Evolutionary conservation across 768 basidiomycete species (phyloP).

Genomic region (Tricholoma matsutake): DNA sequence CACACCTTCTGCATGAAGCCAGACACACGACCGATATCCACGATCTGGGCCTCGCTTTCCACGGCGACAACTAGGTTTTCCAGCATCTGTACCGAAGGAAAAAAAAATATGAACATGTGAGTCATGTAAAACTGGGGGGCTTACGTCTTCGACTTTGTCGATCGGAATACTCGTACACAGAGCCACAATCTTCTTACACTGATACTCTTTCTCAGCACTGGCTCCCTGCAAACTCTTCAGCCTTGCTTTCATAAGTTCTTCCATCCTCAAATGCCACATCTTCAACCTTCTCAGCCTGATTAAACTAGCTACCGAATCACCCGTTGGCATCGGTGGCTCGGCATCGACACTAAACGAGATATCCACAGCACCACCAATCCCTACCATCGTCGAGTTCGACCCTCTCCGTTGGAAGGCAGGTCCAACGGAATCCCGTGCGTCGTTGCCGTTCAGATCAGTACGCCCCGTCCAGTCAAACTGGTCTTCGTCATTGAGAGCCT

Average conservation of each 20-base stretch:
- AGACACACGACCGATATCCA: slow-evolving; percentile 82
- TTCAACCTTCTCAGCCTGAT: slow-evolving; percentile 73
- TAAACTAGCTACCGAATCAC: slow-evolving; percentile 57
- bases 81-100: slow-evolving; percentile 54
- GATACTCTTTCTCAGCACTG: slow-evolving; percentile 85
- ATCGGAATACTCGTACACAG: slow-evolving; percentile 83
- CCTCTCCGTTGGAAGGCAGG: slow-evolving; percentile 75
- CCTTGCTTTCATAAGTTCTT: slow-evolving; percentile 68
- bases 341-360: slow-evolving; percentile 61
- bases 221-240: slow-evolving; percentile 71
- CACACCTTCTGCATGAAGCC: slow-evolving; percentile 88
- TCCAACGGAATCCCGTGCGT: slow-evolving; percentile 41
- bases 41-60: slow-evolving; percentile 80
- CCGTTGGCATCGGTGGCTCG: slow-evolving; percentile 67
- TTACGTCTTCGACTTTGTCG: slow-evolving; percentile 87
- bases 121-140: slow-evolving; percentile 24
- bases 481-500: slow-evolving; percentile 75
- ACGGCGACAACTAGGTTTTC: slow-evolving; percentile 83
- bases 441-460: slow-evolving; percentile 39
- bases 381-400: slow-evolving; percentile 60
- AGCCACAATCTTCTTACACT: slow-evolving; percentile 89
- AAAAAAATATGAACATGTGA: slow-evolving; percentile 1
- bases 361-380: slow-evolving; percentile 62
- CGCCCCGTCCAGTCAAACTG: slow-evolving; percentile 89
- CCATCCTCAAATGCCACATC: slow-evolving; percentile 80